Base-by-base conservation (phyloP, 2,329 filamentous ascomycete genomes). In the Esteya vermicola region DNA sequence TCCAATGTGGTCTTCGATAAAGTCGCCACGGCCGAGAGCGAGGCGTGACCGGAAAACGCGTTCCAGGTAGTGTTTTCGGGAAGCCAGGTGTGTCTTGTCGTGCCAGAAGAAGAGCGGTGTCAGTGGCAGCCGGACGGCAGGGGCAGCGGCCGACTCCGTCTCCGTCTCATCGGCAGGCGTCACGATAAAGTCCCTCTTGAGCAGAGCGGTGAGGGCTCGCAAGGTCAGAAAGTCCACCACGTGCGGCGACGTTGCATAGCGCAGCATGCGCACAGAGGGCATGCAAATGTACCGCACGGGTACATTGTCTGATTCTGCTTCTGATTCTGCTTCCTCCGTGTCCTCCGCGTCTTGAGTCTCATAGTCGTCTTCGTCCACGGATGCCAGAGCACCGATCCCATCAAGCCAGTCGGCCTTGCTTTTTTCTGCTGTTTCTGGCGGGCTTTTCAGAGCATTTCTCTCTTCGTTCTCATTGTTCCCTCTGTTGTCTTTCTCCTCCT, bases 31-130 rank as follows among this genome's bases (percentile, higher is more conserved):
- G 5, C 61, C 52, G 46, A 74, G 61, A 2, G 70, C 65, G 14
- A 71, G 48, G 2, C 68, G 58, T 1, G 57, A 63, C 0, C 68
- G 62, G 36, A 73, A 74, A 1, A 73, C 62, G 1, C 62, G 57
- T 1, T 54, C 48, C 0, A 72, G 56, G 41, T 74, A 74, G 46
- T 74, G 70, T 2, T 53, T 47, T 0, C 58, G 63, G 4, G 60
- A 62, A 1, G 64, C 68, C 3, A 74, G 43, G 41, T 74, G 70
- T 0, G 70, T 68, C 47, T 74, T 74, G 44, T 74, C 70, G 41
- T 73, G 68, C 70, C 70, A 74, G 48, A 73, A 71, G 53, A 72
- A 74, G 40, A 74, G 57, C 0, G 70, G 70, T 1, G 70, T 73
- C 31, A 74, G 50, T 0, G 66, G 64, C 1, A 73, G 45, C 4